These are phyloP conservation scores for Mortierella sp. DNA, from an alignment of 371 early-diverging fungal genomes.

Conservation along the genomic window DNA sequence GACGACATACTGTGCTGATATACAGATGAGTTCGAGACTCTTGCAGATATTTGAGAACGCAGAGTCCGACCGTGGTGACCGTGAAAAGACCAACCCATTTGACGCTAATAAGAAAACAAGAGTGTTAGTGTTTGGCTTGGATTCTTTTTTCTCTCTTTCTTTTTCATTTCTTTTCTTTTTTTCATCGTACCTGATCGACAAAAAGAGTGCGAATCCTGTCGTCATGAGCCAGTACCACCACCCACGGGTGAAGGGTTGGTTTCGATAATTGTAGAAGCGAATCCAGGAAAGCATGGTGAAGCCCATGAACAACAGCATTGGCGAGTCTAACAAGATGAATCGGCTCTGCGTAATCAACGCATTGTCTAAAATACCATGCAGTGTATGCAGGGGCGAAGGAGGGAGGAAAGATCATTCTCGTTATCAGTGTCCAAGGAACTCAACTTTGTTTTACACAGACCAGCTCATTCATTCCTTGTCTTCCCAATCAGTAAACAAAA, in stretches of 20 bases:
- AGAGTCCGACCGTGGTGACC: conserved; percentile 86
- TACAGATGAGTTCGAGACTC: background rate
- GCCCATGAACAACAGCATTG: conserved; percentile 93
- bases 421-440: too few relatives aligned
- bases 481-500: too few relatives aligned
- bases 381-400: too few relatives aligned
- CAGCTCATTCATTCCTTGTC: too few relatives aligned
- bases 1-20: background rate
- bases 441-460: too few relatives aligned
- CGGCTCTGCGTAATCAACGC: conserved; percentile 87
- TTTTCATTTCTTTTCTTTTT: too few relatives aligned
- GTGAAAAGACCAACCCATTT: conserved; percentile 99
- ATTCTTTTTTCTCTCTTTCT: background rate
- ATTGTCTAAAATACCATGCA: conserved; percentile 61
- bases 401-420: too few relatives aligned
- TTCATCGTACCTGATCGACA: conserved; percentile 65
- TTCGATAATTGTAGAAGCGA: conserved; percentile 75
- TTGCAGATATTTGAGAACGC: conserved; percentile 2
- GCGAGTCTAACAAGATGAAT: conserved; percentile 96
- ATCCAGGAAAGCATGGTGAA: conserved; percentile 79
- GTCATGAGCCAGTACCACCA: conserved; percentile 89
- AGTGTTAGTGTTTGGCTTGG: too few relatives aligned
- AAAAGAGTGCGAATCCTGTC: conserved; percentile 91
- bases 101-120: conserved; percentile 63
- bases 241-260: conserved; percentile 73